Evolutionary conservation across 192 early-diverging fungal species (phyloP).

Genomic region (Podila epicladia): DNA sequence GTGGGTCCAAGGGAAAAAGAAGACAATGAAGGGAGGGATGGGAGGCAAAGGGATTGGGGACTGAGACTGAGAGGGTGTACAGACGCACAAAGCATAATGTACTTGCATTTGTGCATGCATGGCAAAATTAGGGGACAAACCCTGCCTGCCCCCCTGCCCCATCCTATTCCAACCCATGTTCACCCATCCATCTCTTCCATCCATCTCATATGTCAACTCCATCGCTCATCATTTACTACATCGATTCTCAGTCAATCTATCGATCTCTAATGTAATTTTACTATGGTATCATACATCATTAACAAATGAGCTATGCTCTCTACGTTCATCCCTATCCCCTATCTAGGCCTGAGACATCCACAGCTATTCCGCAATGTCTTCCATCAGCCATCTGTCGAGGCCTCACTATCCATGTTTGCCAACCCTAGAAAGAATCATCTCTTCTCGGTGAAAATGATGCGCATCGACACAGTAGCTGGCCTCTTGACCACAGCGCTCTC

Average conservation of each 20-base stretch:
- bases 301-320: not conserved
- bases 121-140: not conserved
- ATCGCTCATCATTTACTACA: not conserved
- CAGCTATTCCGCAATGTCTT: conserved; percentile 42
- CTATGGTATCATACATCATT: not conserved
- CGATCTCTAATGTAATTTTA: not conserved
- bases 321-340: not conserved
- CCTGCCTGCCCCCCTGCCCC: not conserved
- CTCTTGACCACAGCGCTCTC: conserved; percentile 44
- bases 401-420: conserved; percentile 29
- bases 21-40: too few relatives aligned
- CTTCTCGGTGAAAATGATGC: conserved; percentile 49
- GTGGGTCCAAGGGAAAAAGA: too few relatives aligned
- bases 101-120: too few relatives aligned
- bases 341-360: conserved; percentile 32
- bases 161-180: not conserved
- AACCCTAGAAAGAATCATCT: conserved; percentile 24
- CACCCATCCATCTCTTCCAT: not conserved
- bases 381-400: conserved; percentile 37
- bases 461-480: conserved; percentile 44
- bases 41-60: too few relatives aligned
- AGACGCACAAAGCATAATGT: too few relatives aligned
- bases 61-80: too few relatives aligned
- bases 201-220: not conserved
- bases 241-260: too few relatives aligned